A percentile compares a stretch with the other conserved stretches of the same genome.
Conservation (phyloP, 2,329 filamentous ascomycete genomes). For the Sphaceloma murrayae region DNA sequence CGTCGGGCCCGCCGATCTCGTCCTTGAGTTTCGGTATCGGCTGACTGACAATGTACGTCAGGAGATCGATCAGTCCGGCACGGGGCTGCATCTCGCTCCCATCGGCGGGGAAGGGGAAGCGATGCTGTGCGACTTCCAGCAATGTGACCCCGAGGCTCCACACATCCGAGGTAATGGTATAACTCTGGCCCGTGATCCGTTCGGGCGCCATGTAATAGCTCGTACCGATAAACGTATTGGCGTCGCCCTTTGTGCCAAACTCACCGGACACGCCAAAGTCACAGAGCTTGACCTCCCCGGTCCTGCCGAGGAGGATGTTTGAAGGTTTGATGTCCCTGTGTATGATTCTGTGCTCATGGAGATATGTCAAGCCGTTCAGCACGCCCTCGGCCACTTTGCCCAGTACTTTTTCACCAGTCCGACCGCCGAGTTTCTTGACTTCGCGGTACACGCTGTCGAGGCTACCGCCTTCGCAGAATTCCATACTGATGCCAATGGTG, state of each 20-base stretch:
- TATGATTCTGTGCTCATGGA: slow-evolving; percentile 93
- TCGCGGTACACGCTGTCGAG: slow-evolving; percentile 96
- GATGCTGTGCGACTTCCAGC: slow-evolving; percentile 97
- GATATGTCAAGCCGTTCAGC: slow-evolving; percentile 83
- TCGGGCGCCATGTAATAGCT: slow-evolving; percentile 98
- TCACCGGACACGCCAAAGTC: slow-evolving; percentile 97
- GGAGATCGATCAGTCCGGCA: slow-evolving; percentile 83
- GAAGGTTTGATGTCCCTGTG: slow-evolving; percentile 98
- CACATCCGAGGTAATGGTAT: slow-evolving; percentile 97
- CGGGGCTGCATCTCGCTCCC: slow-evolving; percentile 91
- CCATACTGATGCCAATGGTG: slow-evolving; percentile 98
- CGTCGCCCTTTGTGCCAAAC: slow-evolving; percentile 96
- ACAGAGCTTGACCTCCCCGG: slow-evolving; percentile 92
- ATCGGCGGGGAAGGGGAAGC: slow-evolving; percentile 95
- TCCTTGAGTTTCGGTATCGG: slow-evolving; percentile 93
- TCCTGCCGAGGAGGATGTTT: slow-evolving; percentile 87
- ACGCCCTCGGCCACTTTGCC: slow-evolving; percentile 96
- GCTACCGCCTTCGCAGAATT: slow-evolving; percentile 94
- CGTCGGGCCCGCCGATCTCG: slow-evolving; percentile 51
- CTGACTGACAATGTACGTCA: slow-evolving; percentile 96
- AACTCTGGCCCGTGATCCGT: slow-evolving; percentile 92
- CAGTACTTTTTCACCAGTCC: slow-evolving; percentile 92
- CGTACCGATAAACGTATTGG: slow-evolving; percentile 97
- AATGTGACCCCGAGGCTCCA: slow-evolving; percentile 96
- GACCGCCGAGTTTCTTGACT: slow-evolving; percentile 86